phyloP scores from a whole-genome alignment of 805 yeast species.

The Starmerella powellii region DNA sequence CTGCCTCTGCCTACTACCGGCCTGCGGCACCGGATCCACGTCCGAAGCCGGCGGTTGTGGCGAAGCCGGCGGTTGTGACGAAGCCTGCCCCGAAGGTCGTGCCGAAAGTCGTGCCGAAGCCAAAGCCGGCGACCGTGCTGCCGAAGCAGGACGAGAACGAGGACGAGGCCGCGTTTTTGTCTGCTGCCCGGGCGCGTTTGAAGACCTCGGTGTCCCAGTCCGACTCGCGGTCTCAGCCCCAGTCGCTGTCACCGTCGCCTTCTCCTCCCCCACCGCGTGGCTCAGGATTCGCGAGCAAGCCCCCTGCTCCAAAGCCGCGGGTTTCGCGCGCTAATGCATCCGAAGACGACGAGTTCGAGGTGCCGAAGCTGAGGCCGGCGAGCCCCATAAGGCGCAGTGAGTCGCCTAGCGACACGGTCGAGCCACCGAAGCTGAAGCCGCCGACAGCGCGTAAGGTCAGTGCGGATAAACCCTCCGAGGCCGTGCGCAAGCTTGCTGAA shows the following conservation, averaged over 20 bases:
- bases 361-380: conserved; percentile 14
- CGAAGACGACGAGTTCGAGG: conserved; percentile 4
- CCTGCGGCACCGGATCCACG: not conserved
- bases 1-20: no score
- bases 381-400: conserved; percentile 2
- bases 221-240: not conserved
- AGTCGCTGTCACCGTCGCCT: not conserved
- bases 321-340: not conserved
- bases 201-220: not conserved
- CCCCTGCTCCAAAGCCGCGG: not conserved
- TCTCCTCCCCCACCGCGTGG: no score
- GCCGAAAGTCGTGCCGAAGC: conserved; percentile 1
- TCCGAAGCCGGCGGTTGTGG: not conserved
- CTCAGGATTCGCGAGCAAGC: no score
- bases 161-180: conserved; percentile 16
- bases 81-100: conserved; percentile 6
- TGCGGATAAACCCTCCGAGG: conserved; percentile 15
- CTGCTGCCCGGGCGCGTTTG: conserved; percentile 10
- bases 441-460: conserved; percentile 13
- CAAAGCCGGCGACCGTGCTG: conserved; percentile 8
- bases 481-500: conserved; percentile 15
- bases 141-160: conserved; percentile 8
- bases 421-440: conserved; percentile 13
- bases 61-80: no score
- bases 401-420: not conserved